These are phyloP conservation scores for Fusarium papillatum DNA, from an alignment of 2,329 filamentous ascomycete genomes.

Conservation along the genomic window DNA sequence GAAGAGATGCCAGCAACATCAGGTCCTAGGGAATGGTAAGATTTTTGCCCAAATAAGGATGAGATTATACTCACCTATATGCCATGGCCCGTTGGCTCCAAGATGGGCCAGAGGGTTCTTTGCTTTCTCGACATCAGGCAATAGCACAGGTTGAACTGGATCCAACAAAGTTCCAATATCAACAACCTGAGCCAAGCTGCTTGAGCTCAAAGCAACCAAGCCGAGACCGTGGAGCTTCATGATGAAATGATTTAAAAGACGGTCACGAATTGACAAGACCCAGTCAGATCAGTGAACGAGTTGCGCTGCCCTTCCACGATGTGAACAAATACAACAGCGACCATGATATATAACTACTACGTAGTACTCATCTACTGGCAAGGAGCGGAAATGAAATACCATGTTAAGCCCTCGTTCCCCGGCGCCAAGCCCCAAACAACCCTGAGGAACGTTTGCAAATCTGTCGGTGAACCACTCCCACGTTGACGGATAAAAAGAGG, in stretches of 20 bases:
- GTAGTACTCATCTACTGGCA: neutral
- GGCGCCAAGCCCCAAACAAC: neutral
- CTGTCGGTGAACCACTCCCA: neutral
- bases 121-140: constrained; percentile 45
- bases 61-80: constrained; percentile 54
- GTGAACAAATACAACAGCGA: neutral
- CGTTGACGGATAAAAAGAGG: neutral
- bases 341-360: neutral
- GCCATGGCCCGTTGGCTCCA: constrained; percentile 68
- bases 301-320: neutral
- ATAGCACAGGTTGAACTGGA: constrained; percentile 44
- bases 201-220: constrained; percentile 3
- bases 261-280: neutral
- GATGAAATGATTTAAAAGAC: neutral
- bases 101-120: constrained; percentile 61
- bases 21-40: constrained; percentile 43
- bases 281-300: neutral
- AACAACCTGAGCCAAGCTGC: neutral
- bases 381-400: neutral
- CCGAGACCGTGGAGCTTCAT: neutral
- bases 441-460: neutral
- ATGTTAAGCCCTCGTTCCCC: neutral
- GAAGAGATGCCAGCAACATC: constrained; percentile 68
- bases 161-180: constrained; percentile 39
- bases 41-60: neutral